phyloP scores from a whole-genome alignment of 495 filamentous ascomycete species.

The Penicillium coprophilum region DNA sequence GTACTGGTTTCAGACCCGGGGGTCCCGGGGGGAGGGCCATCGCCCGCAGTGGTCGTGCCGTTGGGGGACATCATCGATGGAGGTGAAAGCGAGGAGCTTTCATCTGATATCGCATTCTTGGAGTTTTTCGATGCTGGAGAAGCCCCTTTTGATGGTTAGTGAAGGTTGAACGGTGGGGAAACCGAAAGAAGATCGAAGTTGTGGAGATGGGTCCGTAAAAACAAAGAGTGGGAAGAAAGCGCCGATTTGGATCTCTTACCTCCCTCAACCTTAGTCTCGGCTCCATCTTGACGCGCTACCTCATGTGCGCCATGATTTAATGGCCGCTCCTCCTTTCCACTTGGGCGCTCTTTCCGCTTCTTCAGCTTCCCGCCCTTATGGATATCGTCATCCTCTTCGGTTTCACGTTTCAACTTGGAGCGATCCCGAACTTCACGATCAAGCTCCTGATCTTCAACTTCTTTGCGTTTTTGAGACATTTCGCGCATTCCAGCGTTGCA shows the following conservation, averaged over 20 bases:
- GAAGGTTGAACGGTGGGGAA: slow-evolving; percentile 13
- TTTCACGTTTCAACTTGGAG: slow-evolving; percentile 51
- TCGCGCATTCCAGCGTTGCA: slow-evolving; percentile 75
- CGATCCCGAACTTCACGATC: slow-evolving; percentile 45
- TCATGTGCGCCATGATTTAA: slow-evolving; percentile 63
- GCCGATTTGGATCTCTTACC: slow-evolving; percentile 50
- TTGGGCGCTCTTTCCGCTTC: slow-evolving; percentile 53
- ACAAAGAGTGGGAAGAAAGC: slow-evolving; percentile 17
- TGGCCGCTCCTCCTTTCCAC: slow-evolving; percentile 55
- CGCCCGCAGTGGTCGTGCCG: slow-evolving; percentile 52
- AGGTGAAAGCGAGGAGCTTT: slow-evolving; percentile 60
- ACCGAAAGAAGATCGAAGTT: slow-evolving; percentile 12
- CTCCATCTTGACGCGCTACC: slow-evolving; percentile 65
- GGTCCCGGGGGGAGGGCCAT: slow-evolving; percentile 45
- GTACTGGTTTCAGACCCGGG: slow-evolving; percentile 60
- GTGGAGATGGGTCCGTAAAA: slow-evolving; percentile 18
- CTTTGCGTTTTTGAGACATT: slow-evolving; percentile 62
- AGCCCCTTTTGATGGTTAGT: slow-evolving; percentile 31
- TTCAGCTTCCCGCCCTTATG: slow-evolving; percentile 49
- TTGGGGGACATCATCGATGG: slow-evolving; percentile 49
- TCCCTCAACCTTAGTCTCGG: slow-evolving; percentile 52
- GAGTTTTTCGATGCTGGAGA: slow-evolving; percentile 50
- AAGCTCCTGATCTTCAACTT: slow-evolving; percentile 53
- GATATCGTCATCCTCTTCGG: slow-evolving; percentile 56
- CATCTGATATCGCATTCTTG: slow-evolving; percentile 57